phyloP scores from a whole-genome alignment of 1,284 basidiomycete species.

The Apiotrichum mycotoxinovorans region DNA sequence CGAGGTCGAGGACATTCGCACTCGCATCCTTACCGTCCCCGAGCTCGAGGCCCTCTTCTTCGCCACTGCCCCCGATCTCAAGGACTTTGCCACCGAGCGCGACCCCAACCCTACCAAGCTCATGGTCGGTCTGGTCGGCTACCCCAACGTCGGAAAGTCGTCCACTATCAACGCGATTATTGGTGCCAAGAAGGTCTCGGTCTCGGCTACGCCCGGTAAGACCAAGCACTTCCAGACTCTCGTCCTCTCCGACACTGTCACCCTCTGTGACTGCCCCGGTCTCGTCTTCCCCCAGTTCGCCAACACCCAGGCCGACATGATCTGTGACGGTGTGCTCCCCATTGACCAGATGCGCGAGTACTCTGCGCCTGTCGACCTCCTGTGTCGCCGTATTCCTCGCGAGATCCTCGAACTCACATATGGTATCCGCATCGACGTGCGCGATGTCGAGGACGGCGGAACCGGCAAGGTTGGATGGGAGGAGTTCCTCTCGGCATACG shows the following conservation, averaged over 20 bases:
- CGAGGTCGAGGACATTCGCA: slow-evolving; percentile 50
- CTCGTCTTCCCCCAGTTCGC: slow-evolving; percentile 98
- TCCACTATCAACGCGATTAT: slow-evolving; percentile 60
- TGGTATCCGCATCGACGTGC: slow-evolving; percentile 72
- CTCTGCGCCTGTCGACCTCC: slow-evolving; percentile 77
- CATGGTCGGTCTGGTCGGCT: slow-evolving; percentile 62
- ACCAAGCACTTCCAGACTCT: slow-evolving; percentile 99
- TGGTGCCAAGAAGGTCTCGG: slow-evolving; percentile 85
- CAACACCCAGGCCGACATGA: slow-evolving; percentile 88
- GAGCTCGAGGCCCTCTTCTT: slow-evolving; percentile 87
- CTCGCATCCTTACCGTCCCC: slow-evolving; percentile 75
- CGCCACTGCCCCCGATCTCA: slow-evolving; percentile 68
- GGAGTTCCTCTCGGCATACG: slow-evolving; percentile 82
- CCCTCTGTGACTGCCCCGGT: slow-evolving; percentile 98
- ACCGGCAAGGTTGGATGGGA: slow-evolving; percentile 72
- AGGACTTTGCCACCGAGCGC: slow-evolving; percentile 63
- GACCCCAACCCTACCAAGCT: slow-evolving; percentile 66
- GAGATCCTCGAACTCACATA: slow-evolving; percentile 86
- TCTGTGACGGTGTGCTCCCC: slow-evolving; percentile 94
- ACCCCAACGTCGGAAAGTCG: slow-evolving; percentile 62
- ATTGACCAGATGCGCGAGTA: slow-evolving; percentile 98
- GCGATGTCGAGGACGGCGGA: slow-evolving; percentile 76
- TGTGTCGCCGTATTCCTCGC: slow-evolving; percentile 76
- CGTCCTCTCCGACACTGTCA: slow-evolving; percentile 76
- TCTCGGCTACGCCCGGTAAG: slow-evolving; percentile 95